phyloP scores from a whole-genome alignment of 495 filamentous ascomycete species.

The Aspergillus avenaceus region DNA sequence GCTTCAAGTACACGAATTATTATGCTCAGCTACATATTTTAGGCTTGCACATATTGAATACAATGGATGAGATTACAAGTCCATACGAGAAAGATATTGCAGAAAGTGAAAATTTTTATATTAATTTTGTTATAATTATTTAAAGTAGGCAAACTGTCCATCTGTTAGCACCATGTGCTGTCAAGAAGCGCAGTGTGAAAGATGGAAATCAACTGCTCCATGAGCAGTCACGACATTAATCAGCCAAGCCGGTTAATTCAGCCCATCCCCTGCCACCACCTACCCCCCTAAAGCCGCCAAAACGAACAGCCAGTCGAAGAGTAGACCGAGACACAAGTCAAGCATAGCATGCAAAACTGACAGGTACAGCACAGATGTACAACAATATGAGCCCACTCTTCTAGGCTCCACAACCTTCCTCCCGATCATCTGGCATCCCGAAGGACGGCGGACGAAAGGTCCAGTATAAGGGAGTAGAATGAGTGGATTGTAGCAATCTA shows the following conservation, averaged over 20 bases:
- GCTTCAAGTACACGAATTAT: too few relatives aligned
- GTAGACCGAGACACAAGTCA: slow-evolving; percentile 36
- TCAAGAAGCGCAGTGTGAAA: not conserved
- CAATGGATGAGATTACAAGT: too few relatives aligned
- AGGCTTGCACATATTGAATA: too few relatives aligned
- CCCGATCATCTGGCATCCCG: slow-evolving; percentile 31
- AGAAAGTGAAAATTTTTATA: not conserved
- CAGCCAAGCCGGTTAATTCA: slow-evolving; percentile 68
- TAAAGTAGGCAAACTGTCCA: not conserved
- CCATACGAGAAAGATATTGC: too few relatives aligned
- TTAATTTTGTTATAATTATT: not conserved
- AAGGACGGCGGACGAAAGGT: slow-evolving; percentile 36
- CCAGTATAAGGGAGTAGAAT: slow-evolving; percentile 56
- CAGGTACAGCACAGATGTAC: slow-evolving; percentile 18
- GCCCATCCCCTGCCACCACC: slow-evolving; percentile 50
- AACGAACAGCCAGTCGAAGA: slow-evolving; percentile 44
- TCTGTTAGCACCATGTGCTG: not conserved
- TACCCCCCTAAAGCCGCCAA: slow-evolving; percentile 43
- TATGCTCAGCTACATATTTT: too few relatives aligned
- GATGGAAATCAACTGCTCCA: slow-evolving; percentile 4
- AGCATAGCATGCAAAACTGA: slow-evolving; percentile 42
- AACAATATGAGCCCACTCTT: slow-evolving; percentile 26
- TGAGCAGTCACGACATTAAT: slow-evolving; percentile 25
- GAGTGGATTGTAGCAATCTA: slow-evolving; percentile 51
- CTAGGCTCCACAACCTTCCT: slow-evolving; percentile 90